Percentiles rank a stretch among this genome's conserved stretches.
These are phyloP conservation scores for Globisporangium uncinulatum DNA, from an alignment of 352 stramenopile genomes.

Conservation along the genomic window DNA sequence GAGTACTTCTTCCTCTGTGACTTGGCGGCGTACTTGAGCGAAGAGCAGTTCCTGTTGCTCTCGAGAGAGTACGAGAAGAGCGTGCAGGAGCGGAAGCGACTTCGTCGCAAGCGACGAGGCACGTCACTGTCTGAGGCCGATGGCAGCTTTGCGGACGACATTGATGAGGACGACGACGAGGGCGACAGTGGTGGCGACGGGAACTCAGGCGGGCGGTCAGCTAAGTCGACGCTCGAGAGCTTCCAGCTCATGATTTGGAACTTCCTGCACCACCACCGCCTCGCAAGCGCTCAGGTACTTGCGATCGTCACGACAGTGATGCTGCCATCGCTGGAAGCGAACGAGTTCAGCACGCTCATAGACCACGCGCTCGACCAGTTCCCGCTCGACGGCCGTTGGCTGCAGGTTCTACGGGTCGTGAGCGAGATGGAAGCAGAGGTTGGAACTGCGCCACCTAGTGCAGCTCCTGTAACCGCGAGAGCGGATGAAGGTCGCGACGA, in stretches of 20 bases:
- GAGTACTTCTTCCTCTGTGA: constrained; percentile 74
- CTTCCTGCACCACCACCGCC: constrained; percentile 42
- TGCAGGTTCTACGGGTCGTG: constrained; percentile 34
- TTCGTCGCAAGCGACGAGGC: constrained; percentile 5
- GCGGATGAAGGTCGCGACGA: neutral
- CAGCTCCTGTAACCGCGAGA: neutral
- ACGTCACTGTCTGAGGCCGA: constrained; percentile 11
- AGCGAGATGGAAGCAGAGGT: constrained; percentile 29
- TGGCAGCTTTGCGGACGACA: constrained; percentile 17
- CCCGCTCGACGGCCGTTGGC: constrained; percentile 29
- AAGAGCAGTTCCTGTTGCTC: constrained; percentile 61
- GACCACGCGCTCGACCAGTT: constrained; percentile 36
- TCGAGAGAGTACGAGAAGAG: constrained; percentile 63
- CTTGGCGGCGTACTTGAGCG: constrained; percentile 43
- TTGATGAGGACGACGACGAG: constrained; percentile 9
- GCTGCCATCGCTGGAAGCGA: constrained; percentile 41
- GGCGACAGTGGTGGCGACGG: constrained; percentile 9
- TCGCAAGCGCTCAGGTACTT: constrained; percentile 40
- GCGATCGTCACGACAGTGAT: constrained; percentile 36
- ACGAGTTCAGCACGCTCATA: constrained; percentile 30
- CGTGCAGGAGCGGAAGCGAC: constrained; percentile 23
- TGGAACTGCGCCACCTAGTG: neutral
- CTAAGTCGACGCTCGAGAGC: constrained; percentile 28
- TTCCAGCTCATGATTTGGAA: constrained; percentile 64
- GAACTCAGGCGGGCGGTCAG: neutral